phyloP scores from a whole-genome alignment of 139 green algal genomes.

The Chlorella sp. region DNA sequence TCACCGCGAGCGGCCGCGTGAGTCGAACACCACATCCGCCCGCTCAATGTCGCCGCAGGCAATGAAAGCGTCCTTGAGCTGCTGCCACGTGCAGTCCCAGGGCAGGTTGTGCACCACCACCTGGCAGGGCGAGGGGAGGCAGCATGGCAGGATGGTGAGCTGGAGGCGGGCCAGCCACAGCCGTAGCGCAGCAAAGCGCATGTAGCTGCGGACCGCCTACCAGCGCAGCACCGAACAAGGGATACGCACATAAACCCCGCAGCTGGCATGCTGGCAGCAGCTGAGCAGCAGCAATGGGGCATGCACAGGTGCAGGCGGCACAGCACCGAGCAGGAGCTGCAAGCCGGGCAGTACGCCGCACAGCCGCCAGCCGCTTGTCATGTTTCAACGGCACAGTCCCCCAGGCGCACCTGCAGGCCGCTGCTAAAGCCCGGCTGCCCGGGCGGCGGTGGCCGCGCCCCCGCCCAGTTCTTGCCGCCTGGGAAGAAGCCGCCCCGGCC shows the following conservation, averaged over 20 bases:
- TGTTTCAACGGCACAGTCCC: not conserved
- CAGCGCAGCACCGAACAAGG: no score
- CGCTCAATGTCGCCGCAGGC: slow-evolving; percentile 71
- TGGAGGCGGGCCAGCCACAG: no score
- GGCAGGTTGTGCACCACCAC: slow-evolving; percentile 95
- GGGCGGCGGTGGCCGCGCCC: slow-evolving; percentile 58
- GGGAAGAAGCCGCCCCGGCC: slow-evolving; percentile 49
- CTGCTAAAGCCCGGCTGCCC: slow-evolving; percentile 70
- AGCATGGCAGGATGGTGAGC: no score
- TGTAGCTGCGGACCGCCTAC: not conserved
- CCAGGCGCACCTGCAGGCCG: slow-evolving; percentile 68
- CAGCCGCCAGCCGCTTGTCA: not conserved
- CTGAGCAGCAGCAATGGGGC: not conserved
- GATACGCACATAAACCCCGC: no score
- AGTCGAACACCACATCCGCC: slow-evolving; percentile 88
- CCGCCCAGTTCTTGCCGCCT: slow-evolving; percentile 52
- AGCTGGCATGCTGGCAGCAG: not conserved
- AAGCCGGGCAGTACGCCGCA: not conserved
- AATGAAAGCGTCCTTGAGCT: slow-evolving; percentile 87
- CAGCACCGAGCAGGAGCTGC: not conserved
- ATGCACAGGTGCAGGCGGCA: not conserved
- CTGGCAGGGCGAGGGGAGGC: slow-evolving; percentile 40
- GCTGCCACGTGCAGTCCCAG: slow-evolving; percentile 89
- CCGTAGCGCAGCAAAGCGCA: no score
- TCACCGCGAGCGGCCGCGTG: slow-evolving; percentile 74